Base-by-base conservation (phyloP, 192 early-diverging fungal species). In the Thamnidium elegans region DNA sequence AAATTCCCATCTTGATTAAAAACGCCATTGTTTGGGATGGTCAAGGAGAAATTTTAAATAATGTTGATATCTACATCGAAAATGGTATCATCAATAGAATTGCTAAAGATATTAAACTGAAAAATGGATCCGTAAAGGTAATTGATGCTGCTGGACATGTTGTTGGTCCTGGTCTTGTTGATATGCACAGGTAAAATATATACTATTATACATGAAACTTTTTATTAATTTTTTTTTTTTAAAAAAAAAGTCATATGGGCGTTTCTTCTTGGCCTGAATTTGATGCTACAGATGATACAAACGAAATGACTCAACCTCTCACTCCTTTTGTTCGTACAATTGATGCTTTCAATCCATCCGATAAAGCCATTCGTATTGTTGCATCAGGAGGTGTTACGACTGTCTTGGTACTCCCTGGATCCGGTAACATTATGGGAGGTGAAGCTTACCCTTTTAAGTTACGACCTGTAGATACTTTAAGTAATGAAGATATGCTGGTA, bases 361-460 rank as follows among this genome's bases (percentile, higher is more conserved):
- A 90, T 51, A 65, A 58, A 50, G 84, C 78, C 3, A 74, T 89
- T 42, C 58, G 60, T 13, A 81, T 86, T 53, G 84, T 87, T 50
- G 59, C 76, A n/a, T 82, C 82, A 39, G 89, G 91, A 56, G 91
- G 91, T 43, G 82, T 93, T 36, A 93, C 91, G 8, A 89, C 90
- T 44, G 80, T 84, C 3, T 66, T 90, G 19, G 80, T 91, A 17
- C 69, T 93, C 4, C 91, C 91, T 7, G 91, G 91, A 19, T 86
- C 83, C 30, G 81, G 81, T 21, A 90, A 89, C 56, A 43, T 89
- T 31, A 89, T 92, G 80, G 91, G 91, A 43, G 91, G 91, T 19
- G 90, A 91, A 68, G 85, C 78, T 5, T 88, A 79, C 70, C 78
- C 78, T 10, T 77, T 92, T 69, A 92, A 92, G 63, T 63, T 84